Percentiles rank a stretch among this genome's conserved stretches.
These are phyloP conservation scores for Xerocomellus intermedius DNA, from an alignment of 768 basidiomycete genomes.

Conservation along the genomic window DNA sequence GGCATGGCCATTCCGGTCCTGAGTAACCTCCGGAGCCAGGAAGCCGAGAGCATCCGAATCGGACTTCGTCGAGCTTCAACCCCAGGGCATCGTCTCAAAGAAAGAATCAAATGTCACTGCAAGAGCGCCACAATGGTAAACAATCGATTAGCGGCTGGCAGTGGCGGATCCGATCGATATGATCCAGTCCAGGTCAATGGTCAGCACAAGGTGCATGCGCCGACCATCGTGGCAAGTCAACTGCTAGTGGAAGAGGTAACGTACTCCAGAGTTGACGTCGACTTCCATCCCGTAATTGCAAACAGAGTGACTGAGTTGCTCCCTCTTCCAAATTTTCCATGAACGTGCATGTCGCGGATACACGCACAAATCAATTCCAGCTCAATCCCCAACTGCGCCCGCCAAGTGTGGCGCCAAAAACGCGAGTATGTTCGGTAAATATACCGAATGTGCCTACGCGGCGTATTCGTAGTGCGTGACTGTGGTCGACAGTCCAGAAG, in stretches of 20 bases:
- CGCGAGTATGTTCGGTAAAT: too few relatives aligned
- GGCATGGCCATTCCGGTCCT: neutral
- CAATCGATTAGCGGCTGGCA: too few relatives aligned
- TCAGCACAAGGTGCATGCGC: neutral
- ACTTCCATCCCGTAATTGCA: neutral
- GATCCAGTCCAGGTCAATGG: neutral
- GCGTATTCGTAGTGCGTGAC: too few relatives aligned
- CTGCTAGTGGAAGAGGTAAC: neutral
- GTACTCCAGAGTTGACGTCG: neutral
- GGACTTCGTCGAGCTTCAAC: neutral
- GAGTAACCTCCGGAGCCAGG: neutral
- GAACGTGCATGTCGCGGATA: too few relatives aligned
- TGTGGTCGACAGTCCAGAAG: too few relatives aligned
- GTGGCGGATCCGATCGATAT: neutral
- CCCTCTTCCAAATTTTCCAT: neutral
- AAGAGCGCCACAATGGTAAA: neutral
- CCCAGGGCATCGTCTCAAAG: neutral
- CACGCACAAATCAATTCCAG: too few relatives aligned
- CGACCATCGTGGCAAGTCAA: neutral
- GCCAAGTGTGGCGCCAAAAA: too few relatives aligned
- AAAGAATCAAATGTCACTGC: neutral
- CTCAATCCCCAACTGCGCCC: too few relatives aligned
- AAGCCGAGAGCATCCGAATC: neutral
- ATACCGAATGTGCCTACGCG: too few relatives aligned
- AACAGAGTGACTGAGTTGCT: neutral